Evolutionary conservation across 73 alveolate species (phyloP), one percentile per base, ranked within the genome.

Genomic region (Stentor coeruleus): DNA sequence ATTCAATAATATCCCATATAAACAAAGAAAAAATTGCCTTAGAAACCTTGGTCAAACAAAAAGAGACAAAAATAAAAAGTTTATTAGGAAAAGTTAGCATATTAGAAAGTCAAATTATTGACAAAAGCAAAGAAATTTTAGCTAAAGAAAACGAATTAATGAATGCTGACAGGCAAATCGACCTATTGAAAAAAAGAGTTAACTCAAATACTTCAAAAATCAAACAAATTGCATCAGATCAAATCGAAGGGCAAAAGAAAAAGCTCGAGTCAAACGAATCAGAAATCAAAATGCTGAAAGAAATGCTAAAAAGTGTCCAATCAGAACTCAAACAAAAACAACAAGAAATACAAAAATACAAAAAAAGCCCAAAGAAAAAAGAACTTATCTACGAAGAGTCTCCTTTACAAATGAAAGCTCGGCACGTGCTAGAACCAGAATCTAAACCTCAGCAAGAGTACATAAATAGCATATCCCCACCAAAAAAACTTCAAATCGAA

Each of bases 391-490:
- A 11, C 20, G 66, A 49, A 11, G 66, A 49, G 20, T 49, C 66
- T 49, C 66, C 66, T 6, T 11, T 49, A 49, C 66, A 49, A 20
- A 20, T 49, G 6, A 49, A 49, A 49, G 6, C 66, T 6, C 6
- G 20, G 66, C n/a, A n/a, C n/a, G n/a, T n/a, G n/a, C n/a, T n/a
- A n/a, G 66, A 49, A 49, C 66, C 66, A 20, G 66, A 49, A 49
- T 49, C 6, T 49, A 49, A 49, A 20, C 20, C 20, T 49, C 66
- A 49, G 6, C 28, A 49, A 49, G 66, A 11, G 6, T n/a, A n/a
- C n/a, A n/a, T n/a, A n/a, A n/a, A n/a, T n/a, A n/a, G n/a, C n/a
- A n/a, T n/a, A n/a, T n/a, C n/a, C n/a, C n/a, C n/a, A n/a, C n/a
- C n/a, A n/a, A n/a, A n/a, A n/a, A n/a, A n/a, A n/a, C n/a, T n/a